Percentiles rank a stretch among this genome's conserved stretches.
These are phyloP conservation scores for Clarkia xantiana DNA, from an alignment of 345 rosid species.

Conservation along the genomic window DNA sequence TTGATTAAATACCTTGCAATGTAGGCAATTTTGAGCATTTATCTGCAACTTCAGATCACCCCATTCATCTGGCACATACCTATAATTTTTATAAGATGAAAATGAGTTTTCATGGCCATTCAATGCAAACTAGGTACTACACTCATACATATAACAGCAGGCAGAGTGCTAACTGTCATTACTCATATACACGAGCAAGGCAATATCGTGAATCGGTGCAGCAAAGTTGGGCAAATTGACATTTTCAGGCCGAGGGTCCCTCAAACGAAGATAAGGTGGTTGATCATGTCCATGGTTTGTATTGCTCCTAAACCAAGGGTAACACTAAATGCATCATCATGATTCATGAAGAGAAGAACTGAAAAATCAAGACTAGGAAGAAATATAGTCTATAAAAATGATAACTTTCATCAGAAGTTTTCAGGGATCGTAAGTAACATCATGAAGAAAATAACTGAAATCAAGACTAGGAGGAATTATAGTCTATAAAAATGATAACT, in stretches of 20 bases:
- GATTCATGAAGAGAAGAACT: background rate
- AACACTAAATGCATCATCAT: conserved; percentile 6
- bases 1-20: conserved; percentile 58
- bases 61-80: conserved; percentile 64
- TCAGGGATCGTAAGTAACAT: background rate
- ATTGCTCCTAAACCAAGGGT: conserved; percentile 51
- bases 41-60: conserved; percentile 65
- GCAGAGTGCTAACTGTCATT: conserved; percentile 6
- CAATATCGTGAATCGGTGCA: conserved; percentile 89
- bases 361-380: background rate
- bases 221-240: conserved; percentile 69
- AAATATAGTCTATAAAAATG: background rate
- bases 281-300: conserved; percentile 95
- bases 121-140: background rate
- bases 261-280: conserved; percentile 73
- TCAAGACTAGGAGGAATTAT: too few relatives aligned
- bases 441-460: background rate
- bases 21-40: conserved; percentile 88
- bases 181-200: conserved; percentile 97
- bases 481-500: too few relatives aligned
- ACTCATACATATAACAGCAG: conserved; percentile 1
- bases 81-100: conserved; percentile 15
- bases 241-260: conserved; percentile 52
- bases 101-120: conserved; percentile 1
- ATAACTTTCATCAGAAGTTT: background rate